Conservation (phyloP, 768 basidiomycete genomes). For the Pleurotus djamor region DNA sequence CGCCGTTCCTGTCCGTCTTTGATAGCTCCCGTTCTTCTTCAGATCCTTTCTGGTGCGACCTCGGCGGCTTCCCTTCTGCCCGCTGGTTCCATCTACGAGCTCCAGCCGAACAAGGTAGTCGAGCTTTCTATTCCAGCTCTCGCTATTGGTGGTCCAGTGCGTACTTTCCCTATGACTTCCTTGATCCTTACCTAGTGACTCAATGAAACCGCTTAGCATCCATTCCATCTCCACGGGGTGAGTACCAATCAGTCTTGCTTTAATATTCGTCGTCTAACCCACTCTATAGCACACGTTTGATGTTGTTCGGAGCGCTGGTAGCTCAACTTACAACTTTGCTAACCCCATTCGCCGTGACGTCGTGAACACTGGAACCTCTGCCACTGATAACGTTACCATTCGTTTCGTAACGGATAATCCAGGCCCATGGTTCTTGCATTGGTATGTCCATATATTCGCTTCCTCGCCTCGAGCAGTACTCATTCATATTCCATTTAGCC, state of each 20-base stretch:
- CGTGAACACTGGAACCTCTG: constrained; percentile 24
- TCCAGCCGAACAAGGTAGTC: constrained; percentile 32
- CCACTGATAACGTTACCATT: constrained; percentile 38
- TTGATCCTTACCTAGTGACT: no score
- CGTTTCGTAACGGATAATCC: constrained; percentile 50
- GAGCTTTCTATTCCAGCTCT: constrained; percentile 35
- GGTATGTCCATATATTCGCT: constrained; percentile 12
- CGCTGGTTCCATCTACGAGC: constrained; percentile 26
- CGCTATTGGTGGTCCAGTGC: constrained; percentile 14
- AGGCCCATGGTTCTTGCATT: constrained; percentile 44
- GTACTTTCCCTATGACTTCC: background rate
- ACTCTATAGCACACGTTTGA: constrained; percentile 29
- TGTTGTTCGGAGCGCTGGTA: constrained; percentile 40
- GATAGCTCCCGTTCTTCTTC: constrained; percentile 42
- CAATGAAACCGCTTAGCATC: constrained; percentile 22
- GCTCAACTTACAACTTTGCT: constrained; percentile 31
- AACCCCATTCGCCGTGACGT: constrained; percentile 37
- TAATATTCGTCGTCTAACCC: background rate
- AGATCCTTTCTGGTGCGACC: constrained; percentile 37
- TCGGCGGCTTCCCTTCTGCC: constrained; percentile 20
- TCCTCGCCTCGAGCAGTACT: background rate
- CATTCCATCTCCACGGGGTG: constrained; percentile 44
- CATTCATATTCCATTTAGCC: constrained; percentile 21
- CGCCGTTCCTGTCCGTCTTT: constrained; percentile 18
- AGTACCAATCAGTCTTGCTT: constrained; percentile 5